phyloP scores from a whole-genome alignment of 2,329 filamentous ascomycete genomes.

The Aureobasidium sp. region DNA sequence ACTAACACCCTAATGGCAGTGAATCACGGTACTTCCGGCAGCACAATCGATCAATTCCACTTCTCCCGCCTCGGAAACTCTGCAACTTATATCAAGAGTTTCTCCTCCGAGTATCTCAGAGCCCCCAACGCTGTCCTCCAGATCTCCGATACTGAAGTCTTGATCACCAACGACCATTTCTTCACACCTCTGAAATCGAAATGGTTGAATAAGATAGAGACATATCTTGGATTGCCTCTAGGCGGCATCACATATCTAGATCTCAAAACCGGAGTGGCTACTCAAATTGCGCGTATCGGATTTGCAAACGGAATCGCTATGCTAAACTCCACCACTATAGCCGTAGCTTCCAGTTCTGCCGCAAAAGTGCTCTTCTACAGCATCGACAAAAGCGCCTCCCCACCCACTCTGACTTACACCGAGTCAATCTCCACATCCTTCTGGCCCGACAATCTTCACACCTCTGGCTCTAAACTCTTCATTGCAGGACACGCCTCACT shows the following conservation, averaged over 20 bases:
- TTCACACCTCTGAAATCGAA: constrained; percentile 33
- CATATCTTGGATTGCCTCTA: constrained; percentile 39
- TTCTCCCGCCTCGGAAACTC: constrained; percentile 30
- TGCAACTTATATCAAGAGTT: constrained; percentile 34
- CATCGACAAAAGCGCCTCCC: constrained; percentile 19
- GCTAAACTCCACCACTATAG: constrained; percentile 38
- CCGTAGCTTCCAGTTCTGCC: constrained; percentile 40
- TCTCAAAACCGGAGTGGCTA: constrained; percentile 8
- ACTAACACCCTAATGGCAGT: constrained; percentile 43
- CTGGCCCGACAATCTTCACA: constrained; percentile 45
- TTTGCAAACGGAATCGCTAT: constrained; percentile 50
- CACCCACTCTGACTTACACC: constrained; percentile 23
- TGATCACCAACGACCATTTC: constrained; percentile 50
- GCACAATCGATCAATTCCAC: constrained; percentile 40
- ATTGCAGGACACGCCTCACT: constrained; percentile 47
- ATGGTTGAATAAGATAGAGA: constrained; percentile 41
- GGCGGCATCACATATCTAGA: constrained; percentile 41
- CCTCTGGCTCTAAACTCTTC: constrained; percentile 42
- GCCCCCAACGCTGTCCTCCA: constrained; percentile 45
- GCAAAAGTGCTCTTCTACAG: constrained; percentile 41
- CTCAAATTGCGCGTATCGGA: constrained; percentile 35
- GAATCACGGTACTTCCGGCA: constrained; percentile 42
- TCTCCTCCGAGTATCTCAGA: constrained; percentile 36
- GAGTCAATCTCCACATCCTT: constrained; percentile 31
- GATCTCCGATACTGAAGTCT: constrained; percentile 36